Percentiles rank a stretch among this genome's conserved stretches.
phyloP scores from a whole-genome alignment of 2,329 filamentous ascomycete genomes.

The Taxawa tesnikishii region DNA sequence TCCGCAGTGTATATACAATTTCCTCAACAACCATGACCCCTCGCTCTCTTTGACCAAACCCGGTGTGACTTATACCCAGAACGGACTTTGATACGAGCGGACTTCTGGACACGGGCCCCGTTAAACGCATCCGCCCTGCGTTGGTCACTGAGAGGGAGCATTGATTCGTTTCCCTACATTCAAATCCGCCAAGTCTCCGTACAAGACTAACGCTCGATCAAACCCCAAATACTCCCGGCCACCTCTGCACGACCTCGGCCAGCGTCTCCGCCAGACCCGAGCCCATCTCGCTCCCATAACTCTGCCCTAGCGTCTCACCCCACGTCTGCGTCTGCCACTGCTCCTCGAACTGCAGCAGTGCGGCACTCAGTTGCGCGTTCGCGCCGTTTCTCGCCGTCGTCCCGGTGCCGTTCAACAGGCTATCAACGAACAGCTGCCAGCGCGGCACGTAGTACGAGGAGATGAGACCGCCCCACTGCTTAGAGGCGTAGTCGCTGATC shows the following conservation, averaged over 20 bases:
- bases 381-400: constrained; percentile 7
- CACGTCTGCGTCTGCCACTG: constrained; percentile 10
- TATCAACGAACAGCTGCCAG: constrained; percentile 34
- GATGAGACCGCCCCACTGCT: constrained; percentile 37
- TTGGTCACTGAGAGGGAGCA: too few species aligned
- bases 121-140: too few species aligned
- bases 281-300: neutral
- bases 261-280: constrained; percentile 6
- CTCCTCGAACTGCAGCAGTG: constrained; percentile 11
- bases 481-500: constrained; percentile 39
- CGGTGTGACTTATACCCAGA: too few species aligned
- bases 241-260: constrained; percentile 7
- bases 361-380: constrained; percentile 8
- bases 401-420: constrained; percentile 15
- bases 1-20: too few species aligned
- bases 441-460: constrained; percentile 33
- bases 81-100: too few species aligned
- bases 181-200: too few species aligned
- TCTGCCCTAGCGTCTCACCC: constrained; percentile 6
- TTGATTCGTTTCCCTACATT: too few species aligned
- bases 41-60: too few species aligned
- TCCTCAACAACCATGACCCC: too few species aligned
- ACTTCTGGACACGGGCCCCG: too few species aligned
- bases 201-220: too few species aligned
- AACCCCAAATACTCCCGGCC: constrained; percentile 11